Evolutionary conservation across 352 stramenopile genomes (phyloP).

Genomic region (Peronosclerospora sorghi): DNA sequence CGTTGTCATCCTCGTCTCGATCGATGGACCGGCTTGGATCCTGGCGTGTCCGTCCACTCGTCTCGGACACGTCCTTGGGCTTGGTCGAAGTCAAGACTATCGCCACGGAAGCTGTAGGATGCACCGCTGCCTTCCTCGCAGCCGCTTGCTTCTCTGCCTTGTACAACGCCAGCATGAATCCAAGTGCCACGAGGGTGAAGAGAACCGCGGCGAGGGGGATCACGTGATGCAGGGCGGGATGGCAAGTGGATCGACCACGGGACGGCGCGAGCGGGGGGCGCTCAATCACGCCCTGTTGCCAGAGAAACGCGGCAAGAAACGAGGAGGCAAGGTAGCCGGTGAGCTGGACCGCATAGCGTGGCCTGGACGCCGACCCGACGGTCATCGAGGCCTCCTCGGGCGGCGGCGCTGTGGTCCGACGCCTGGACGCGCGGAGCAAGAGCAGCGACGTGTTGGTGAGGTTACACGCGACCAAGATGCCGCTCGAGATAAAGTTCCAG

Average conservation of each 20-base stretch:
- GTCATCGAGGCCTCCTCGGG: no score
- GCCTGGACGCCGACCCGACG: background rate
- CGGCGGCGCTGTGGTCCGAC: background rate
- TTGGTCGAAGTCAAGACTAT: slow-evolving; percentile 18
- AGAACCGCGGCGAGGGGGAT: slow-evolving; percentile 35
- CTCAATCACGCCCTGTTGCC: slow-evolving; percentile 58
- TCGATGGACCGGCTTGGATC: slow-evolving; percentile 23
- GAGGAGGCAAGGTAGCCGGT: slow-evolving; percentile 39
- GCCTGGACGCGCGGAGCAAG: background rate
- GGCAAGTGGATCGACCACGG: slow-evolving; percentile 17
- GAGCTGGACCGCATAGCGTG: slow-evolving; percentile 31
- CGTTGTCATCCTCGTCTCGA: no score
- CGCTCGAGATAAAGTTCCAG: slow-evolving; percentile 86
- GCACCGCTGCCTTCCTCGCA: background rate
- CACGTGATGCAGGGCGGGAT: slow-evolving; percentile 43
- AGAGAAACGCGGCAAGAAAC: slow-evolving; percentile 60
- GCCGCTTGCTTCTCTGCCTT: slow-evolving; percentile 23
- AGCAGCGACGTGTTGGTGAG: slow-evolving; percentile 81
- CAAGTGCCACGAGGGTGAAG: slow-evolving; percentile 41
- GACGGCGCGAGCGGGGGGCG: slow-evolving; percentile 16
- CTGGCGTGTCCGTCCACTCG: no score
- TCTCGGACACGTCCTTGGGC: no score
- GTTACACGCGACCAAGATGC: slow-evolving; percentile 85
- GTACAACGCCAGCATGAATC: slow-evolving; percentile 41
- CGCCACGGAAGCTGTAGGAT: no score